Base-by-base conservation (phyloP, 2,329 filamentous ascomycete species). In the Fusarium humuli region DNA sequence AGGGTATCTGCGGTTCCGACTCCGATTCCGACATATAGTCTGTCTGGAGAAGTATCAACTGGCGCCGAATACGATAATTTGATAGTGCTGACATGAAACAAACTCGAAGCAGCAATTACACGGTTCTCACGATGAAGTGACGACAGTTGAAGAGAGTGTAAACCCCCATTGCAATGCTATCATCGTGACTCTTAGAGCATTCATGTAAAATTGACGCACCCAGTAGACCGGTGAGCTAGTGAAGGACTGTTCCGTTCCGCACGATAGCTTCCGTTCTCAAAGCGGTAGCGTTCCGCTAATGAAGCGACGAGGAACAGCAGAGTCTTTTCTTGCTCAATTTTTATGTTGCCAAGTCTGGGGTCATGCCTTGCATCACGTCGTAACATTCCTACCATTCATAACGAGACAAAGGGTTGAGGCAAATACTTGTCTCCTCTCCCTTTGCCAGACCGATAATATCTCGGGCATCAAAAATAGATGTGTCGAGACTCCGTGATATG, bases 401-500 rank as follows among this genome's bases (percentile, higher is more conserved):
- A 13, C 7, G 34, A 37, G 18, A 37, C 9, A 37, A 37, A 37
- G 34, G 34, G 34, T 22, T 40, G 32, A 52, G 49, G 49, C 49
- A 52, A 52, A 52, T 41, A 52, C 37, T 10, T 40, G 34, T 37
- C 18, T n/a, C 34, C 18, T 18, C 22, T 32, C 14, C 30, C 20
- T n/a, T 52, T 52, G 13, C 32, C 32, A 49, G 20, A 34, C 47
- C 47, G 16, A 49, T 20, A 50, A 25, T 20, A 41, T 40, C 34
- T 52, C 32, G 49, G 49, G 32, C 32, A 41, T 52, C 22, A 50
- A 50, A 34, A 16, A 32, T 18, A 49, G 16, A 49, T 14, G 42
- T 60, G 58, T 69, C 58, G 62, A 71, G 72, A 57, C 63, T 61
- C 50, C 55, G 61, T 56, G 50, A 65, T 56, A 14, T 72, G 71